Percentiles rank a stretch among this genome's conserved stretches.
Conservation (phyloP, 2,329 filamentous ascomycete species). For the Mycocentrospora acerina region DNA sequence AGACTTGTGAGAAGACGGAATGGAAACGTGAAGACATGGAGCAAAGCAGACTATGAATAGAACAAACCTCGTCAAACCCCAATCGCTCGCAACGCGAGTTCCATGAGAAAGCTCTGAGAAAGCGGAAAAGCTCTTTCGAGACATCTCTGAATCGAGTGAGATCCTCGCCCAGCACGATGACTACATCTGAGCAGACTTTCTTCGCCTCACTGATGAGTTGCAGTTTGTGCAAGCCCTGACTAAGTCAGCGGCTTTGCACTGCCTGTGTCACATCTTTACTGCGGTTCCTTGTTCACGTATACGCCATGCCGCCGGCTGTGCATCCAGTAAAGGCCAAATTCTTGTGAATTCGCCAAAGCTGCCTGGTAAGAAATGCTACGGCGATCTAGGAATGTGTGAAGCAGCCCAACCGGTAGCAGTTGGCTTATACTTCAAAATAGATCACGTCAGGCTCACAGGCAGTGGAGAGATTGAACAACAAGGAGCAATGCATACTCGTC, state of each 20-base stretch:
- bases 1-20: constrained; percentile 6
- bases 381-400: too few species aligned
- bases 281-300: too few species aligned
- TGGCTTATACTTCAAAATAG: too few species aligned
- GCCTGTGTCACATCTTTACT: too few species aligned
- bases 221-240: constrained; percentile 68
- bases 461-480: neutral
- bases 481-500: constrained; percentile 46
- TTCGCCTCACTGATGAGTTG: constrained; percentile 83
- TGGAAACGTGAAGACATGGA: constrained; percentile 4
- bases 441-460: too few species aligned
- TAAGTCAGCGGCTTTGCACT: constrained; percentile 25
- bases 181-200: constrained; percentile 74
- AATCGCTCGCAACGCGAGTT: constrained; percentile 75
- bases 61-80: constrained; percentile 80
- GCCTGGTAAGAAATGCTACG: too few species aligned
- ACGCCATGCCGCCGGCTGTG: too few species aligned
- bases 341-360: too few species aligned
- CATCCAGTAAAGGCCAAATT: neutral
- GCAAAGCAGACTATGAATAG: too few species aligned
- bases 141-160: constrained; percentile 74
- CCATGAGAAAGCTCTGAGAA: constrained; percentile 76
- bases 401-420: too few species aligned
- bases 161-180: constrained; percentile 82
- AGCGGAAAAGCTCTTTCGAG: constrained; percentile 76